phyloP scores from a whole-genome alignment of 1,139 yeast species.

The Sugiyamaella novakii region DNA sequence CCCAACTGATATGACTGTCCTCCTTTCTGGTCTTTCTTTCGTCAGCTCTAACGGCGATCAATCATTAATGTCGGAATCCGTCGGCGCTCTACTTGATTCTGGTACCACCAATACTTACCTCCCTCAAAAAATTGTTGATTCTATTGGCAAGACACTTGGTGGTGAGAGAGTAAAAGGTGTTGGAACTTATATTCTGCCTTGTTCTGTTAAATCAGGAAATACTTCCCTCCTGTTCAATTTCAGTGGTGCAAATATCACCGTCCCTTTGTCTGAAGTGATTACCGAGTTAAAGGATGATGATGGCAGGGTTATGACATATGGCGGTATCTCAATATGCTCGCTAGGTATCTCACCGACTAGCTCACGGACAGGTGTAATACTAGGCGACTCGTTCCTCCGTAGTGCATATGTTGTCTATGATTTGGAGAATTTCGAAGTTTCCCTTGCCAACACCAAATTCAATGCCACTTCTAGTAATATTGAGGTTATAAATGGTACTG shows the following conservation, averaged over 20 bases:
- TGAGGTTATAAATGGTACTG: constrained; percentile 31
- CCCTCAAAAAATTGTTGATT: constrained; percentile 31
- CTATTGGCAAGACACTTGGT: constrained; percentile 32
- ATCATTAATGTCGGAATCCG: constrained; percentile 19
- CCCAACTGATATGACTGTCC: constrained; percentile 31
- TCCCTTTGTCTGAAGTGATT: constrained; percentile 33
- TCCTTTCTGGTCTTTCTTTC: constrained; percentile 26
- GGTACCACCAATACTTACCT: constrained; percentile 44
- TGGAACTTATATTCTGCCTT: constrained; percentile 25
- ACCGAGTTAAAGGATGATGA: constrained; percentile 25
- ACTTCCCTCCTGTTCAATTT: constrained; percentile 35
- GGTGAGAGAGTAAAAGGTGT: constrained; percentile 28
- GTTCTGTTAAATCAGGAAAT: constrained; percentile 24
- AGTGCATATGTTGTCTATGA: constrained; percentile 77
- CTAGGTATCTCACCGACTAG: too few species aligned
- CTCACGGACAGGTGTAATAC: constrained; percentile 41
- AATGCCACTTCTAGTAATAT: constrained; percentile 32
- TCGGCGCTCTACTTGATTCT: constrained; percentile 40
- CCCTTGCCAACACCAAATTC: constrained; percentile 60
- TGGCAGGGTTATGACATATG: too few species aligned
- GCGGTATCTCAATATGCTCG: too few species aligned
- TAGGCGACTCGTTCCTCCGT: constrained; percentile 77
- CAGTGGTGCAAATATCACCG: constrained; percentile 37
- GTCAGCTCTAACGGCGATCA: constrained; percentile 19
- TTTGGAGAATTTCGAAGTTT: constrained; percentile 63